Evolutionary conservation across 495 filamentous ascomycete genomes (phyloP), one percentile per base, ranked within the genome.

Genomic region (Hyphodiscus hymeniophilus): DNA sequence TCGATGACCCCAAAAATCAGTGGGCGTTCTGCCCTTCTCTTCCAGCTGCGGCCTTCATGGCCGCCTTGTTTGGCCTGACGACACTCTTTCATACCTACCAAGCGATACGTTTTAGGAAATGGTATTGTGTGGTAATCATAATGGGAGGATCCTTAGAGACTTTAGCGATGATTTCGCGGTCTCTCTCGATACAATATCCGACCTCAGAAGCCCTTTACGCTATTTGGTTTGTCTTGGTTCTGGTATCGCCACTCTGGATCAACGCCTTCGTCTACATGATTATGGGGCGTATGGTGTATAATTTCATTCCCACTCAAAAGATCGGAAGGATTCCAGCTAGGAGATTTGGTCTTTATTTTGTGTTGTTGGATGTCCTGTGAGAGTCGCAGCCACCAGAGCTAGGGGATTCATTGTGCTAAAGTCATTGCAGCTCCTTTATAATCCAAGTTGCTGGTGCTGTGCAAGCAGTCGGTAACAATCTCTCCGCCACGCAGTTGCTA

Each of bases 261-360:
- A 82, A 85, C 34, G 80, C 80, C 3, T 83, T 75, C 54, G 67
- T 72, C 16, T 85, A 85, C 66, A 83, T 84, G 80, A 71, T 74
- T 13, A 28, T 36, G 34, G 34, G 34, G 17, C 34, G 34, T 6
- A 68, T 84, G 66, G 71, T 83, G 13, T 67, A 67, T 54, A 75
- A 73, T 56, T 81, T 71, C 61, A 55, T 75, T n/a, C 62, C 68
- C 0, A 58, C 62, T 3, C 58, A 68, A 16, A 66, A 61, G 21
- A 60, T 83, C 7, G 61, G 56, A 28, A 50, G 65, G 0, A 61
- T 85, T 48, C 71, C 71, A 13, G 71, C 78, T 0, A 60, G 57
- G 45, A 62, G 57, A 20, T 66, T 80, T 17, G 71, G 66, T 4
- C 61, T 66, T 10, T 65, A 74, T 50, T 87, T 85, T 48, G 79